These are phyloP conservation scores for Bretschneidera sinensis DNA, from an alignment of 345 rosid genomes.

Conservation along the genomic window DNA sequence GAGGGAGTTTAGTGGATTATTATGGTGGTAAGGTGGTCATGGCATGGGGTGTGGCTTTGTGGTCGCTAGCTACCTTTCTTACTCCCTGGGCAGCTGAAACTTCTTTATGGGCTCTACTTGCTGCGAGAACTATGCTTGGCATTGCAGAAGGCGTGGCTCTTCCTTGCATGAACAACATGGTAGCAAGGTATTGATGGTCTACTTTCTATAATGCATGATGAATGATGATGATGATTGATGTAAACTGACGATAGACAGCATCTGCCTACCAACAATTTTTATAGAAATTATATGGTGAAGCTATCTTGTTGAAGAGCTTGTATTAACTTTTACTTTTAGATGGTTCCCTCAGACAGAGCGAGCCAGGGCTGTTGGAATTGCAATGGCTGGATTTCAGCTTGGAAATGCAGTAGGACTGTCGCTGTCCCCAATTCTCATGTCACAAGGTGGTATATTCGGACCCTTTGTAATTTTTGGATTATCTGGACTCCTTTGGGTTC, in stretches of 20 bases:
- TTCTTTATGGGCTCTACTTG: constrained; percentile 65
- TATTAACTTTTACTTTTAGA: constrained; percentile 45
- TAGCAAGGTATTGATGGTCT: constrained; percentile 56
- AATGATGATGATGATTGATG: constrained; percentile 3
- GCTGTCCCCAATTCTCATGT: constrained; percentile 89
- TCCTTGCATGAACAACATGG: constrained; percentile 99
- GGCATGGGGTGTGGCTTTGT: constrained; percentile 91
- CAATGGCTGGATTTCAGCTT: constrained; percentile 95
- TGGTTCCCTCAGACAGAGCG: constrained; percentile 97
- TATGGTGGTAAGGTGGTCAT: constrained; percentile 91
- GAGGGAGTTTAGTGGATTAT: constrained; percentile 85
- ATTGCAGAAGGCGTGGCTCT: constrained; percentile 98
- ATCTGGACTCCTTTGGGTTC: constrained; percentile 90
- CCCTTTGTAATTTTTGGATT: constrained; percentile 91
- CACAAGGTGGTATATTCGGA: constrained; percentile 80
- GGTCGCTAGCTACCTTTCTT: constrained; percentile 90
- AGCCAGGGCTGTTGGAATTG: constrained; percentile 86
- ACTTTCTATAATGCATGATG: constrained; percentile 18
- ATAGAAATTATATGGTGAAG: constrained; percentile 16
- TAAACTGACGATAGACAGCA: constrained; percentile 1
- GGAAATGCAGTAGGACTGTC: constrained; percentile 86
- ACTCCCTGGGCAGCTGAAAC: constrained; percentile 98
- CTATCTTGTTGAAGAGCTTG: constrained; percentile 28
- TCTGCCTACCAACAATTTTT: constrained; percentile 3
- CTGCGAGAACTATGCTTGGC: constrained; percentile 72